phyloP scores from a whole-genome alignment of 441 rosid species.

The Bocquillonia castaneifolia region DNA sequence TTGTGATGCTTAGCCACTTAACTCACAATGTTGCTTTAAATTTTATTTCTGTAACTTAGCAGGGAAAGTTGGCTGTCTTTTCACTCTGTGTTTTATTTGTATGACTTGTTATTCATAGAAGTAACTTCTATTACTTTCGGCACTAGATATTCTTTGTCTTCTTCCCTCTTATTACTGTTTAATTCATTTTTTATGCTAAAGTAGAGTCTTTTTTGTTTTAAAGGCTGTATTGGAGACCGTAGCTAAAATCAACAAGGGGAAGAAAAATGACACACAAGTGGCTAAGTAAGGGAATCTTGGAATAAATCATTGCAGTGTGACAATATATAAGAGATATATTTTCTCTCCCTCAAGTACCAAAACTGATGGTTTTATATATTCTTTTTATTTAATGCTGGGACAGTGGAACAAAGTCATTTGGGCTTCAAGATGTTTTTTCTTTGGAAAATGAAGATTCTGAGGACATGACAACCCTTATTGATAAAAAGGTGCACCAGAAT shows the following conservation, averaged over 20 bases:
- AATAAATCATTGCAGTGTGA: conserved; percentile 7
- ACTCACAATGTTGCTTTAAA: not conserved
- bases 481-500: conserved; percentile 61
- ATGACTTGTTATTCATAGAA: not conserved
- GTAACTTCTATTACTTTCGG: conserved; percentile 7
- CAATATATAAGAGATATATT: not conserved
- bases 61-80: not conserved
- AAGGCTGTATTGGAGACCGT: conserved; percentile 95
- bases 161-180: not conserved
- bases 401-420: conserved; percentile 79
- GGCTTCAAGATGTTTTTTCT: conserved; percentile 83
- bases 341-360: not conserved
- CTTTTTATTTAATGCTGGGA: conserved; percentile 7
- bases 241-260: conserved; percentile 76
- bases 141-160: not conserved
- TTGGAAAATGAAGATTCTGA: conserved; percentile 93
- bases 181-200: conserved; percentile 10
- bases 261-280: conserved; percentile 74
- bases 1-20: not conserved
- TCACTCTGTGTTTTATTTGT: not conserved
- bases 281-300: conserved; percentile 45
- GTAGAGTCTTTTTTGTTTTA: conserved; percentile 24
- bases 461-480: conserved; percentile 78
- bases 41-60: not conserved
- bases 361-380: not conserved